Evolutionary conservation across 2,329 filamentous ascomycete genomes (phyloP).

Genomic region (Colletotrichum musae): DNA sequence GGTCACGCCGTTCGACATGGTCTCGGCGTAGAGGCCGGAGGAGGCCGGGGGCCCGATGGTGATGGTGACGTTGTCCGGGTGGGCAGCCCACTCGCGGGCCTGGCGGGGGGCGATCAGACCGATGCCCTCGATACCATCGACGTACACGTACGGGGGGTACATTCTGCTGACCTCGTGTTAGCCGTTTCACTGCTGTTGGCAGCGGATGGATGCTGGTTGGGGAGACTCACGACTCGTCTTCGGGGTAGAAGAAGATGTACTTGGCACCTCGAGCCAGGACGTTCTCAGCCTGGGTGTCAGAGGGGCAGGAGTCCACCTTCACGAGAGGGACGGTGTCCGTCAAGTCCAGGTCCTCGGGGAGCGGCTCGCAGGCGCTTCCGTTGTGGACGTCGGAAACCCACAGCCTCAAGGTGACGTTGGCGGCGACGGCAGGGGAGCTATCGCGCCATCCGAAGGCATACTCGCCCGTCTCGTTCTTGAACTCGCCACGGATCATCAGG

Average conservation of each 20-base stretch:
- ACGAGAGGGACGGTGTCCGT: constrained; percentile 57
- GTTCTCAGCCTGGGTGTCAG: constrained; percentile 54
- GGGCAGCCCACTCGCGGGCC: constrained; percentile 45
- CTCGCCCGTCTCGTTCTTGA: constrained; percentile 24
- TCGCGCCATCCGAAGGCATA: constrained; percentile 37
- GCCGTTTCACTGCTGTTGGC: neutral
- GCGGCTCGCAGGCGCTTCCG: constrained; percentile 54
- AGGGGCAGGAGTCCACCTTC: constrained; percentile 53
- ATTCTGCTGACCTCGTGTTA: constrained; percentile 24
- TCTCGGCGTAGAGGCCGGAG: constrained; percentile 34
- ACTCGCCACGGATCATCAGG: constrained; percentile 42
- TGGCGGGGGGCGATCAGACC: constrained; percentile 42
- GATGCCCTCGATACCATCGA: constrained; percentile 36
- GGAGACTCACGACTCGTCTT: constrained; percentile 24
- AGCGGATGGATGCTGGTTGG: fast-evolving
- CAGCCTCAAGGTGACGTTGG: constrained; percentile 32
- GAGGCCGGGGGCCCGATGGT: constrained; percentile 39
- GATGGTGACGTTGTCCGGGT: constrained; percentile 45
- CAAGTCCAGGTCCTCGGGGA: constrained; percentile 57
- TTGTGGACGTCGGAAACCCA: constrained; percentile 16
- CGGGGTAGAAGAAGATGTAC: constrained; percentile 58
- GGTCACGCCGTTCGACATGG: constrained; percentile 41
- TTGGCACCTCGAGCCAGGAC: constrained; percentile 57
- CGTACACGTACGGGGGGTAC: constrained; percentile 7
- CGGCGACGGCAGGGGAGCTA: constrained; percentile 19